phyloP scores from a whole-genome alignment of 495 filamentous ascomycete species.

The Glonium stellatum region DNA sequence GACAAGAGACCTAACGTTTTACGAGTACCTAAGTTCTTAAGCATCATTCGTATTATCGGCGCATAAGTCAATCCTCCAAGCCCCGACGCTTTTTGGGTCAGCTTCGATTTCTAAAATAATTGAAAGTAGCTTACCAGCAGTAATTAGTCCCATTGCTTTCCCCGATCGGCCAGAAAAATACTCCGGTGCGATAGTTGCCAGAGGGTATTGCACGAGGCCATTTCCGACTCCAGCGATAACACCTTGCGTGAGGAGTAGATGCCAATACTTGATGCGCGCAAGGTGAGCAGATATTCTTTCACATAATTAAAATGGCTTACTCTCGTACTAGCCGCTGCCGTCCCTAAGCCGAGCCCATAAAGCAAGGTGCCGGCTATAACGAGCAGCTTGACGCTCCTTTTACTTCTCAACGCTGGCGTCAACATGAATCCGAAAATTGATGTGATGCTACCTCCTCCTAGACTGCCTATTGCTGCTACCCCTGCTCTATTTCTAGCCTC shows the following conservation, averaged over 20 bases:
- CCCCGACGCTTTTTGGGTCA: background rate
- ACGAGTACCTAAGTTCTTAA: conserved; percentile 3
- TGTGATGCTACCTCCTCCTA: conserved; percentile 1
- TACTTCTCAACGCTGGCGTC: conserved; percentile 2
- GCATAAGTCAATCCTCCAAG: conserved; percentile 4
- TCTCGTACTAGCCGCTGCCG: conserved; percentile 1
- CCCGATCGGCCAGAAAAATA: background rate
- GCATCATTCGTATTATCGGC: conserved; percentile 1
- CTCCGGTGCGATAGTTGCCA: background rate
- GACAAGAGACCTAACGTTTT: conserved; percentile 5
- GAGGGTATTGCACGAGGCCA: background rate
- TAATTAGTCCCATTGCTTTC: background rate
- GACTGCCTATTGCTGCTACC: conserved; percentile 6
- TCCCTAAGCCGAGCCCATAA: conserved; percentile 1
- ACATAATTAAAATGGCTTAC: background rate
- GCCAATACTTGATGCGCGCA: background rate
- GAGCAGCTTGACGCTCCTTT: conserved; percentile 1
- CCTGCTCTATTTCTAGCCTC: conserved; percentile 1
- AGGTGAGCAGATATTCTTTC: background rate
- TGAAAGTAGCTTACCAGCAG: background rate
- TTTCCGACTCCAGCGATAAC: background rate
- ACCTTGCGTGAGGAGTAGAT: conserved; percentile 1
- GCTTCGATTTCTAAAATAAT: background rate
- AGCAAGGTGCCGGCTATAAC: background rate
- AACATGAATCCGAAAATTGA: conserved; percentile 3